Evolutionary conservation across 148 eudicot species (phyloP).

Genomic region (Arctostaphylos glauca): DNA sequence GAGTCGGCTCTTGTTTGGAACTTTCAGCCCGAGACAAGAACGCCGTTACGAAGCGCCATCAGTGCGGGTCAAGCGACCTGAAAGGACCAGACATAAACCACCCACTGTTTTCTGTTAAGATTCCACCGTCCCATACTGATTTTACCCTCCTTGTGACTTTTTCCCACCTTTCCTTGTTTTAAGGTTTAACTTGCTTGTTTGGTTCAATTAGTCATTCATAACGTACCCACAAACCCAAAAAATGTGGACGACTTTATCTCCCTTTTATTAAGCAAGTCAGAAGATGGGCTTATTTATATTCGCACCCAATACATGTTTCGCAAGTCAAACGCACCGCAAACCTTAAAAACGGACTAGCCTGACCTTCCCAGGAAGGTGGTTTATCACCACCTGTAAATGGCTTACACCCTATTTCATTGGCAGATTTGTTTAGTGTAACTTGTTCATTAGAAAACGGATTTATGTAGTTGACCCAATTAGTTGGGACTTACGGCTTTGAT

Average conservation of each 20-base stretch:
- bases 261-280: not conserved
- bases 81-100: too few relatives aligned
- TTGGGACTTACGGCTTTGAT: too few relatives aligned
- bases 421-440: too few relatives aligned
- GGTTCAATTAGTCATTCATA: not conserved
- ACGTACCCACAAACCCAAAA: not conserved
- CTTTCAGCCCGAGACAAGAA: not conserved
- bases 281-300: not conserved
- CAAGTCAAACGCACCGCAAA: not conserved
- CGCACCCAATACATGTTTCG: not conserved
- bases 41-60: too few relatives aligned
- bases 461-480: too few relatives aligned
- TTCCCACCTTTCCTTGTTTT: too few relatives aligned
- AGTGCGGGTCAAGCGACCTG: too few relatives aligned
- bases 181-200: not conserved
- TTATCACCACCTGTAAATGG: not conserved
- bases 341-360: not conserved
- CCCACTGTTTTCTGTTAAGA: not conserved
- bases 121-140: not conserved
- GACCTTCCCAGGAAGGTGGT: not conserved
- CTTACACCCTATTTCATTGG: too few relatives aligned
- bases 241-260: not conserved
- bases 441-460: too few relatives aligned
- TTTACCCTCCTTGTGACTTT: too few relatives aligned
- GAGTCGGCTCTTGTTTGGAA: not conserved